Evolutionary conservation across 768 basidiomycete species (phyloP).

Genomic region (Exsudoporus frostii): DNA sequence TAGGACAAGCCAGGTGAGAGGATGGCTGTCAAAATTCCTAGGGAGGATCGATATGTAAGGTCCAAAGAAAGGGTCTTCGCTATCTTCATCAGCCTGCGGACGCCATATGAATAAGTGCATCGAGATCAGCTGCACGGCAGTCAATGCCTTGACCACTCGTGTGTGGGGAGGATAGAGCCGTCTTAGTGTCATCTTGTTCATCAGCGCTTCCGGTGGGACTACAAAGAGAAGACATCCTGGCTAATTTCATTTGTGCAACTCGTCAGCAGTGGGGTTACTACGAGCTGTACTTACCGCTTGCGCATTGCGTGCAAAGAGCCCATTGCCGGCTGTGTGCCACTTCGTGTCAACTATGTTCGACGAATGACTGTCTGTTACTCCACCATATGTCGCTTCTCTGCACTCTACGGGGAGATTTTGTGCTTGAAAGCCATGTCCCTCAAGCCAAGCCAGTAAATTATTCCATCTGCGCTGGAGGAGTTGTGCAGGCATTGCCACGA

Average conservation of each 20-base stretch:
- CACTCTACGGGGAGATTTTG: constrained; percentile 48
- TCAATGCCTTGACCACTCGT: constrained; percentile 33
- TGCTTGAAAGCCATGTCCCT: constrained; percentile 44
- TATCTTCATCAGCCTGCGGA: constrained; percentile 41
- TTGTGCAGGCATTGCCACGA: too few species aligned
- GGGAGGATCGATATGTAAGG: constrained; percentile 84
- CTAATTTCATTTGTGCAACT: constrained; percentile 27
- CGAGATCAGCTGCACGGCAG: constrained; percentile 73
- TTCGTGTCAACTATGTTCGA: constrained; percentile 2
- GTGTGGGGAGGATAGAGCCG: constrained; percentile 48
- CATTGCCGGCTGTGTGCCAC: constrained; percentile 53
- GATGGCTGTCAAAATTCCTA: constrained; percentile 68
- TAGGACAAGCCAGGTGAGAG: constrained; percentile 67
- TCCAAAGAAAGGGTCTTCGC: constrained; percentile 55
- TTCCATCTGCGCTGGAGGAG: constrained; percentile 39
- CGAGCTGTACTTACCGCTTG: constrained; percentile 37
- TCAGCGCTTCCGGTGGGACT: constrained; percentile 64
- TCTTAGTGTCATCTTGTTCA: constrained; percentile 70
- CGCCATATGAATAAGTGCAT: constrained; percentile 75
- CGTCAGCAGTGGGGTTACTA: background rate
- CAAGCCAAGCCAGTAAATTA: constrained; percentile 52
- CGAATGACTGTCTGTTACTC: constrained; percentile 18
- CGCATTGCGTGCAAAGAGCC: constrained; percentile 54
- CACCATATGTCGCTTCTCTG: constrained; percentile 50
- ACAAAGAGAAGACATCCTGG: constrained; percentile 60